Base-by-base conservation (phyloP, 2,329 filamentous ascomycete genomes). In the Pseudocercospora fuligena region DNA sequence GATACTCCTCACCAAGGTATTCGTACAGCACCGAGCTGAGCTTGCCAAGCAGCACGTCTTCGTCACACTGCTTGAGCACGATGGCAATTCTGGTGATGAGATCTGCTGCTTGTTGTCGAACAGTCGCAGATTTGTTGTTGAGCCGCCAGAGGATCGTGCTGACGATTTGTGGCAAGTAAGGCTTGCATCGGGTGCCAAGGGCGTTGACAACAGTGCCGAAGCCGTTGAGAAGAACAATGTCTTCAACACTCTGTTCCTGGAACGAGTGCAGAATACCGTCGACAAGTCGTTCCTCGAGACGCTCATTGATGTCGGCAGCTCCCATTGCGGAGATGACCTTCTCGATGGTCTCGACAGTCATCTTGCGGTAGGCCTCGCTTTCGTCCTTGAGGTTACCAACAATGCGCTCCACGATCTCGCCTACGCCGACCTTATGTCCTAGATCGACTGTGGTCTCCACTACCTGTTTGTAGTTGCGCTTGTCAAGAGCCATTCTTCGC, bases 31-130 rank as follows among this genome's bases (percentile, higher is more conserved):
- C 94, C 64, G 97, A 87, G 73, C 94, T 93, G 40, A 99, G 89
- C 81, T 97, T 97, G 74, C 93, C 93, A 89, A 99, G 95, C 61
- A 98, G 86, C 1, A 91, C 92, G 79, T 99, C 95, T 79, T 99
- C 94, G 60, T 93, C 94, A 77, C 95, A 99, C 81, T 98, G 94
- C 82, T 96, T 96, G 94, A 99, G 98, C 60, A 98, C 94, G 86
- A 97, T 94, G 5, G 95, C 95, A 75, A 99, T 97, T 23, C 95
- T 92, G 8, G 94, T 97, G 72, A 99, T 96, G 54, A 99, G 87
- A 79, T 99, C 95, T 5, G 95, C 95, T 1, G 95, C 94, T 80
- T 99, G 95, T 79, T 99, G 95, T 71, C 95, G 91, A 43, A 99
- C 95, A 1, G 94, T 97, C 7, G 95, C 91, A 4, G 93, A 96